phyloP scores from a whole-genome alignment of 192 early-diverging fungal species.

The Chytriomyces confervae region DNA sequence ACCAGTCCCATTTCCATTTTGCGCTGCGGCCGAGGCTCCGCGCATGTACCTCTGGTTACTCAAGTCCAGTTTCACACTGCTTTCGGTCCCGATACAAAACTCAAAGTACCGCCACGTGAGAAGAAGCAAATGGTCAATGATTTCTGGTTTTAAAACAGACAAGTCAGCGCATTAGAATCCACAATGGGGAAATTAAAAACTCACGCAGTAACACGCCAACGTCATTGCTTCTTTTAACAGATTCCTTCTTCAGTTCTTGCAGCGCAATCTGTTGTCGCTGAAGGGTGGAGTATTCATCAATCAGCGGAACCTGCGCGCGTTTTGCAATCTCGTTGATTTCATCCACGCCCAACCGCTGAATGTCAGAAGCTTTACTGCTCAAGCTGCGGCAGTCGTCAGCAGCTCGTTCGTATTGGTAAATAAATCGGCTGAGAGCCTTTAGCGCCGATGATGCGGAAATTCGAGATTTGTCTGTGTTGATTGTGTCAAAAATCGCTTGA shows the following conservation, averaged over 20 bases:
- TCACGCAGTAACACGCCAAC: constrained; percentile 36
- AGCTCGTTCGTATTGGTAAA: constrained; percentile 30
- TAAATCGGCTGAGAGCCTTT: constrained; percentile 47
- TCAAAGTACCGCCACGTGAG: constrained; percentile 31
- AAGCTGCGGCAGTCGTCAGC: constrained; percentile 39
- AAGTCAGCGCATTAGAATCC: constrained; percentile 13
- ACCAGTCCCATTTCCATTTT: no score
- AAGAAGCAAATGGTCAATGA: constrained; percentile 16
- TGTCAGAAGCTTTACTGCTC: constrained; percentile 45
- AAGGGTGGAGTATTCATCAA: constrained; percentile 49
- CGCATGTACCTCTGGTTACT: constrained; percentile 16
- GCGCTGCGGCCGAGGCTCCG: background rate
- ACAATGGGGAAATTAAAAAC: background rate
- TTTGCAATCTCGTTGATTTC: constrained; percentile 57
- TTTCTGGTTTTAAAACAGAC: background rate
- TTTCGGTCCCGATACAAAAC: constrained; percentile 4
- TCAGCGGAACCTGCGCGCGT: constrained; percentile 24
- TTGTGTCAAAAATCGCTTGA: background rate
- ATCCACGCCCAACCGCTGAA: constrained; percentile 52
- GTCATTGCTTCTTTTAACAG: constrained; percentile 43
- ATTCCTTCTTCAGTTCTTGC: constrained; percentile 50
- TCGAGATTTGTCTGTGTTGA: constrained; percentile 12
- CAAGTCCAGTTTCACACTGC: background rate
- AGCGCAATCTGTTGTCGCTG: constrained; percentile 57
- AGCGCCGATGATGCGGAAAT: constrained; percentile 29